These are phyloP conservation scores for Micromonas pusilla DNA, from an alignment of 139 green algal genomes.

Conservation along the genomic window DNA sequence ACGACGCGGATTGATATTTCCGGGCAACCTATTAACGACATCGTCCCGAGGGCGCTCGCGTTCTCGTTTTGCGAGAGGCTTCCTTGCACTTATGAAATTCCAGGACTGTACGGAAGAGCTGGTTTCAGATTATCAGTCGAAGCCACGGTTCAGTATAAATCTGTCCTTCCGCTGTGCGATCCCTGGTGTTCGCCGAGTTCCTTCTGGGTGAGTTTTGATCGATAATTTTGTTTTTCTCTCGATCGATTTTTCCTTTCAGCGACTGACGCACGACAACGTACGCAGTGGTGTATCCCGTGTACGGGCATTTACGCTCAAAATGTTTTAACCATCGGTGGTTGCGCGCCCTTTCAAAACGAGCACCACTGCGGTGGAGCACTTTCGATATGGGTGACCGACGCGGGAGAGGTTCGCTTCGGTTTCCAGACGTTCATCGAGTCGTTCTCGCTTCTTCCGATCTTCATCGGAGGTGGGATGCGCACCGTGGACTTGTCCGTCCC, in stretches of 20 bases:
- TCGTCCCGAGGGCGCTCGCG: background rate
- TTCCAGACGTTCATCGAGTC: conserved; percentile 1
- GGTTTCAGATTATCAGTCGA: conserved; percentile 6
- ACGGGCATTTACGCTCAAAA: background rate
- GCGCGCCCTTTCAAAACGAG: background rate
- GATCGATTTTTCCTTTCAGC: too few relatives aligned
- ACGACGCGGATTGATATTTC: background rate
- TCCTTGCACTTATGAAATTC: conserved; percentile 7
- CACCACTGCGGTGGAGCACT: background rate
- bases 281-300: conserved; percentile 12
- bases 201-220: too few relatives aligned
- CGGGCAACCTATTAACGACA: background rate
- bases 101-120: conserved; percentile 8
- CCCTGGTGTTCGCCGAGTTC: too few relatives aligned
- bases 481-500: background rate
- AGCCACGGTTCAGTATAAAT: background rate
- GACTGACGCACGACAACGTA: too few relatives aligned
- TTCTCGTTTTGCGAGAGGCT: background rate
- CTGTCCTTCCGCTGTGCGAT: conserved; percentile 8
- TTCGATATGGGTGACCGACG: background rate
- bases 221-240: too few relatives aligned
- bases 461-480: background rate
- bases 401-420: background rate
- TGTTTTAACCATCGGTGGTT: conserved; percentile 7
- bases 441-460: background rate